These are phyloP conservation scores for Nematodospora anomalae DNA, from an alignment of 1,139 yeast species.

Conservation along the genomic window DNA sequence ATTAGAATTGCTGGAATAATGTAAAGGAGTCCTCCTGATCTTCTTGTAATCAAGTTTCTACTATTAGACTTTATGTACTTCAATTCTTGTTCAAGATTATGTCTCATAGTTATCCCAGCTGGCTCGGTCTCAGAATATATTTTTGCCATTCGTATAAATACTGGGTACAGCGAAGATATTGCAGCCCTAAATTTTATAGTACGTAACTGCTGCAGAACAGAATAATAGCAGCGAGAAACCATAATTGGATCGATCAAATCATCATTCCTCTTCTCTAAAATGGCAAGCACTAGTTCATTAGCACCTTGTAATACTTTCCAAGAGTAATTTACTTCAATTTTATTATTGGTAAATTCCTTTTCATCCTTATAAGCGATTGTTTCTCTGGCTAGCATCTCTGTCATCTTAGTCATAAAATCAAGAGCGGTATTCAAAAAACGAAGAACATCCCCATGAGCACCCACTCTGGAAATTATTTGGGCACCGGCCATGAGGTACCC, in stretches of 20 bases:
- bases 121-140: conserved; percentile 17
- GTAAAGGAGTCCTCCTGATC: conserved; percentile 91
- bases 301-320: conserved; percentile 89
- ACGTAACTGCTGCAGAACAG: conserved; percentile 65
- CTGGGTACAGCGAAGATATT: conserved; percentile 81
- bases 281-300: conserved; percentile 43
- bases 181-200: conserved; percentile 88
- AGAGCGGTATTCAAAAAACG: conserved; percentile 5
- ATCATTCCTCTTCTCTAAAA: conserved; percentile 5
- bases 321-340: conserved; percentile 65
- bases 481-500: conserved; percentile 9
- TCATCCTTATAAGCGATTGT: conserved; percentile 9
- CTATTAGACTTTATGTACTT: conserved; percentile 48
- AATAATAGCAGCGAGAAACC: conserved; percentile 27
- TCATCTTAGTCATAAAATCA: conserved; percentile 6
- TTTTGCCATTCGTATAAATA: conserved; percentile 63
- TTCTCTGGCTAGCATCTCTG: conserved; percentile 49
- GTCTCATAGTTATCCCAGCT: background rate
- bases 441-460: background rate
- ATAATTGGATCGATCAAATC: conserved; percentile 18
- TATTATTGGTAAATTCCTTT: conserved; percentile 30
- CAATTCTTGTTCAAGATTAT: conserved; percentile 41
- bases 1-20: conserved; percentile 61
- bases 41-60: conserved; percentile 71
- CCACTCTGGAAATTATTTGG: background rate